Percentiles rank a stretch among this genome's conserved stretches.
phyloP scores from a whole-genome alignment of 257 asterid species.

The Solanum raphanifolium region DNA sequence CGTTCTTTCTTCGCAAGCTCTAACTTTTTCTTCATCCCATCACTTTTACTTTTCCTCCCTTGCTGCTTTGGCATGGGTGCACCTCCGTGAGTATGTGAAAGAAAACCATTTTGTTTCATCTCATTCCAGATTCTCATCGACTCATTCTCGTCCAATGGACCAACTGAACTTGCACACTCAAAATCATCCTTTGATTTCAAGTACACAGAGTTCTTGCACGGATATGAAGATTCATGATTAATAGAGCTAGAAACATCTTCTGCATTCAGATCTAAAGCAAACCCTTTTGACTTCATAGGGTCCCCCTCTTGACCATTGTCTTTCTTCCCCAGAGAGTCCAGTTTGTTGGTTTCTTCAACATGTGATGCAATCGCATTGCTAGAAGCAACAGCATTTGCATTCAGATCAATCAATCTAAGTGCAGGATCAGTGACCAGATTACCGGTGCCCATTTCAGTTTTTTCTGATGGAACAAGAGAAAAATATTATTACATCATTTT shows the following conservation, averaged over 20 bases:
- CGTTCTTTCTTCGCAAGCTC: constrained; percentile 84
- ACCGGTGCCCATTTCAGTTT: constrained; percentile 7
- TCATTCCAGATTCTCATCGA: constrained; percentile 73
- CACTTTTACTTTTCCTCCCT: constrained; percentile 48
- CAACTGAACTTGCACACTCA: constrained; percentile 71
- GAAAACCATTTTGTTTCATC: constrained; percentile 73
- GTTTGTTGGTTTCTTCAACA: constrained; percentile 16
- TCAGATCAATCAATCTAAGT: constrained; percentile 42
- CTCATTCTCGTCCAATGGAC: constrained; percentile 49
- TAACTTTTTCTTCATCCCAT: constrained; percentile 47
- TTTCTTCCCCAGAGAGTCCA: constrained; percentile 11
- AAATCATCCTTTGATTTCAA: constrained; percentile 40
- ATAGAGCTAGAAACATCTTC: constrained; percentile 46
- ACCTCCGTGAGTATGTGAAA: constrained; percentile 38
- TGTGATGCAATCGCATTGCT: constrained; percentile 3
- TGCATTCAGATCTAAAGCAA: constrained; percentile 54
- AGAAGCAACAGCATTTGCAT: constrained; percentile 25
- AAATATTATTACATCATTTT: neutral
- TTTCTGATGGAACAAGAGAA: constrained; percentile 39
- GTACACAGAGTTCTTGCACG: constrained; percentile 20
- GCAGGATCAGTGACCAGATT: constrained; percentile 9
- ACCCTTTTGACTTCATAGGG: constrained; percentile 23
- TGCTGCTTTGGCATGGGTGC: constrained; percentile 44
- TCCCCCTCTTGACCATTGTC: constrained; percentile 2
- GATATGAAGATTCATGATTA: constrained; percentile 29